Evolutionary conservation across 1,284 basidiomycete genomes (phyloP), one percentile per base, ranked within the genome.

Genomic region (Ceratobasidium sp.): DNA sequence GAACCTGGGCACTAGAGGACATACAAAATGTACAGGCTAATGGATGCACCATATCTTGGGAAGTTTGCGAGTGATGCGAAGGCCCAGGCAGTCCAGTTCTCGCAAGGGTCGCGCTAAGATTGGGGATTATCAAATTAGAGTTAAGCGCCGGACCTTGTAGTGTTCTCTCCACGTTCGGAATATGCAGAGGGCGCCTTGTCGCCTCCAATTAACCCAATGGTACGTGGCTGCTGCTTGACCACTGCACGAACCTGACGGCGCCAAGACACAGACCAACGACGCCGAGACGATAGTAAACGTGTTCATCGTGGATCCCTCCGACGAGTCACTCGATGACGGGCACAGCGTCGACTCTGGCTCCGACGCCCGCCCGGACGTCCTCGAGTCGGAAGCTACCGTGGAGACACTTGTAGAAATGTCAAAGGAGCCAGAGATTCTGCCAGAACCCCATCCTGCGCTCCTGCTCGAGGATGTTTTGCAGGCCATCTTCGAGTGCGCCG

Each of bases 401-500:
- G 68, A 71, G 14, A 39, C 24, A 13, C 22, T 39, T 46, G 16
- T 34, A 49, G 54, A 71, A 8, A 37, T 54, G 34, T n/a, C 27
- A 9, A 59, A 71, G 43, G 41, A 24, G 9, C 29, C 37, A 14
- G 68, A 71, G 31, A n/a, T 34, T 0, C 54, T 71, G 3, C 54
- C 68, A 7, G 68, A 54, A 14, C 68, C 68, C 1, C 68, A 71
- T 61, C 68, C 68, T 19, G 68, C 68, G 19, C 29, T 71, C 16
- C 24, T 71, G 24, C 41, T 71, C n/a, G 68, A 71, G 16, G 68
- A 71, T 71, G 68, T 71, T 2, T 24, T 71, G 41, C 43, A 34
- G 56, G 56, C 68, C 8, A 71, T 71, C 54, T 71, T 71, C 56
- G 68, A 71, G 43, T 71, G 68, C 22, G 68, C 68, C 24, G 68